Conservation (phyloP, 768 basidiomycete species). For the Tylopilus plumbeoviolaceoides region DNA sequence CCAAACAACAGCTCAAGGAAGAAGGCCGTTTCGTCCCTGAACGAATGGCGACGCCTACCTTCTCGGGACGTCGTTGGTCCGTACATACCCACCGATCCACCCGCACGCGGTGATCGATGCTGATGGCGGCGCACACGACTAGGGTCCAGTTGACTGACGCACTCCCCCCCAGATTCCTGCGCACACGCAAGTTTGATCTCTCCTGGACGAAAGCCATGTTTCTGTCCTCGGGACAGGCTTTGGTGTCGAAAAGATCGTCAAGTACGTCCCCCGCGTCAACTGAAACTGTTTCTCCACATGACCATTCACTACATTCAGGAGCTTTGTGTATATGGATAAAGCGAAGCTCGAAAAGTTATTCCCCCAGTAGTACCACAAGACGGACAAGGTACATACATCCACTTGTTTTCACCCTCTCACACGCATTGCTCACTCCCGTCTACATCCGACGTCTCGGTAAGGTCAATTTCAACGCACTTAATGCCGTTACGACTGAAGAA, state of each 20-base stretch:
- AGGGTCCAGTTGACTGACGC: background rate
- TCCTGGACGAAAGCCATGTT: slow-evolving; percentile 82
- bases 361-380: slow-evolving; percentile 95
- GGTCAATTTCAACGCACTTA: slow-evolving; percentile 82
- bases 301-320: slow-evolving; percentile 37
- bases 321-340: slow-evolving; percentile 85
- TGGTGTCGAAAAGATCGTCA: slow-evolving; percentile 68
- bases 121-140: slow-evolving; percentile 11
- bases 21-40: slow-evolving; percentile 58
- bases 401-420: background rate
- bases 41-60: slow-evolving; percentile 68
- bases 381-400: slow-evolving; percentile 63
- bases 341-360: slow-evolving; percentile 85
- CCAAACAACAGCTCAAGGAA: slow-evolving; percentile 59
- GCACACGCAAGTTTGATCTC: slow-evolving; percentile 92
- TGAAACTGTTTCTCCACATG: too few relatives aligned
- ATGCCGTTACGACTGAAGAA: slow-evolving; percentile 77
- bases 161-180: slow-evolving; percentile 60
- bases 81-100: background rate
- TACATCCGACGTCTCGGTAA: slow-evolving; percentile 93
- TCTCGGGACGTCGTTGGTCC: slow-evolving; percentile 41
- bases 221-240: slow-evolving; percentile 74
- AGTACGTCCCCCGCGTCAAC: slow-evolving; percentile 39
- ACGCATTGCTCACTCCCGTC: slow-evolving; percentile 39
- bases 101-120: slow-evolving; percentile 5